phyloP scores from a whole-genome alignment of 495 filamentous ascomycete species.

The Hypoxylon perforatum region DNA sequence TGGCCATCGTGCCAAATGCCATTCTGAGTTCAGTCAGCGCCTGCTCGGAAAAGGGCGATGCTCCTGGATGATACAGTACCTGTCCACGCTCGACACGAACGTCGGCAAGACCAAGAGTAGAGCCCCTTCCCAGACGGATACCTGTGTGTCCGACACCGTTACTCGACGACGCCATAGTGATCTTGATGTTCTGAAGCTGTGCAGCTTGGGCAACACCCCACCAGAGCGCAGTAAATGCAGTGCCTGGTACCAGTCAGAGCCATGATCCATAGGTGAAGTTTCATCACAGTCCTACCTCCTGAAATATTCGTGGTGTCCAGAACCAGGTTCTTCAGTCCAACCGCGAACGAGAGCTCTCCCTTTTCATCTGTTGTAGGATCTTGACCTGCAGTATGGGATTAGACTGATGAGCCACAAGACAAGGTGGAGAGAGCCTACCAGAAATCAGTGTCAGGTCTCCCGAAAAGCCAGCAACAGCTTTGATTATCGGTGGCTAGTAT shows the following conservation, averaged over 20 bases:
- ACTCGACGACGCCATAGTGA: slow-evolving; percentile 63
- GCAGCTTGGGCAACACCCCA: slow-evolving; percentile 77
- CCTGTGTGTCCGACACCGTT: slow-evolving; percentile 68
- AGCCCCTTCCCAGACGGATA: slow-evolving; percentile 69
- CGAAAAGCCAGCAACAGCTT: slow-evolving; percentile 63
- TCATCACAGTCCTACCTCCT: slow-evolving; percentile 33
- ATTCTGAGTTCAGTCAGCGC: slow-evolving; percentile 42
- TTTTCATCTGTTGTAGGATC: slow-evolving; percentile 49
- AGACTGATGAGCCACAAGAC: neutral
- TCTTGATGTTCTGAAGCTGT: slow-evolving; percentile 75
- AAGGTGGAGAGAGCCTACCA: slow-evolving; percentile 11
- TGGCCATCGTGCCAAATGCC: slow-evolving; percentile 69
- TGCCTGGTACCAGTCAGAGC: slow-evolving; percentile 40
- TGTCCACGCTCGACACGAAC: slow-evolving; percentile 53
- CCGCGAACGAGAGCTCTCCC: slow-evolving; percentile 64
- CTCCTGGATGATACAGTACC: slow-evolving; percentile 37
- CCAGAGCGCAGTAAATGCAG: slow-evolving; percentile 67
- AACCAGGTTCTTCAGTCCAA: slow-evolving; percentile 75
- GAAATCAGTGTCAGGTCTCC: slow-evolving; percentile 46
- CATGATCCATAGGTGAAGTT: neutral
- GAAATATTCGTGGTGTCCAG: slow-evolving; percentile 72
- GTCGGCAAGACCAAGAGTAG: slow-evolving; percentile 50
- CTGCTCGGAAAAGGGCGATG: neutral
- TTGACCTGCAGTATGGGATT: slow-evolving; percentile 56
- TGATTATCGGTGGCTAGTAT: slow-evolving; percentile 63